A percentile compares a stretch with the other conserved stretches of the same genome.
phyloP scores from a whole-genome alignment of 2,329 filamentous ascomycete genomes.

The Trichoderma breve region DNA sequence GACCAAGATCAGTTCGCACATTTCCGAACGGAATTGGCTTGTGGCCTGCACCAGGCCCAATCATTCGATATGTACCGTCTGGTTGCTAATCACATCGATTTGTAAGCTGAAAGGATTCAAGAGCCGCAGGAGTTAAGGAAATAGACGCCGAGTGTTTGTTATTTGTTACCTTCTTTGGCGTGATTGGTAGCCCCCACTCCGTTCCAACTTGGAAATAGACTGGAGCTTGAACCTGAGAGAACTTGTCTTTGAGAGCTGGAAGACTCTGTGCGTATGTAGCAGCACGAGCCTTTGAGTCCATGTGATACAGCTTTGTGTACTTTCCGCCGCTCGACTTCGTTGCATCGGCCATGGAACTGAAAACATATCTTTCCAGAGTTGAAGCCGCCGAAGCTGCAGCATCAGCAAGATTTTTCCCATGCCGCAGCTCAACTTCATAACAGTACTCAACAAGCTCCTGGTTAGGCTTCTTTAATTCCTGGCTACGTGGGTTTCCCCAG shows the following conservation, averaged over 20 bases:
- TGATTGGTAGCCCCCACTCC: slow-evolving; percentile 22
- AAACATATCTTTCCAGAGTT: slow-evolving; percentile 38
- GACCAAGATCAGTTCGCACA: slow-evolving; percentile 21
- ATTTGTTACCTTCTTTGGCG: slow-evolving; percentile 22
- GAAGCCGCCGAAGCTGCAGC: slow-evolving; percentile 32
- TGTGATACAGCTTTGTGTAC: slow-evolving; percentile 42
- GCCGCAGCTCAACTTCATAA: slow-evolving; percentile 37
- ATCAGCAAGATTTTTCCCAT: slow-evolving; percentile 38
- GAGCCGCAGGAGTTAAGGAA: not conserved
- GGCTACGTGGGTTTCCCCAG: slow-evolving; percentile 40
- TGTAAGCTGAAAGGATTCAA: not conserved
- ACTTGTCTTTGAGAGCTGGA: slow-evolving; percentile 11
- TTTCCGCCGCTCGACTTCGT: slow-evolving; percentile 40
- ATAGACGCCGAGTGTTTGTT: not conserved
- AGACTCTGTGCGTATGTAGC: slow-evolving; percentile 30
- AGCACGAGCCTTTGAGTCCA: slow-evolving; percentile 40
- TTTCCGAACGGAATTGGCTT: slow-evolving; percentile 22
- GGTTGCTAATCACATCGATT: slow-evolving; percentile 4
- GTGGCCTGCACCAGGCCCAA: slow-evolving; percentile 20
- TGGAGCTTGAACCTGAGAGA: slow-evolving; percentile 24
- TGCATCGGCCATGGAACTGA: slow-evolving; percentile 38
- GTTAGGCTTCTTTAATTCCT: slow-evolving; percentile 32
- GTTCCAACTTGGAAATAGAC: slow-evolving; percentile 21
- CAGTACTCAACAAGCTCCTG: slow-evolving; percentile 26
- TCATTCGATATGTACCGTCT: slow-evolving; percentile 23